phyloP scores from a whole-genome alignment of 495 filamentous ascomycete genomes.

The Cercophora sp. region DNA sequence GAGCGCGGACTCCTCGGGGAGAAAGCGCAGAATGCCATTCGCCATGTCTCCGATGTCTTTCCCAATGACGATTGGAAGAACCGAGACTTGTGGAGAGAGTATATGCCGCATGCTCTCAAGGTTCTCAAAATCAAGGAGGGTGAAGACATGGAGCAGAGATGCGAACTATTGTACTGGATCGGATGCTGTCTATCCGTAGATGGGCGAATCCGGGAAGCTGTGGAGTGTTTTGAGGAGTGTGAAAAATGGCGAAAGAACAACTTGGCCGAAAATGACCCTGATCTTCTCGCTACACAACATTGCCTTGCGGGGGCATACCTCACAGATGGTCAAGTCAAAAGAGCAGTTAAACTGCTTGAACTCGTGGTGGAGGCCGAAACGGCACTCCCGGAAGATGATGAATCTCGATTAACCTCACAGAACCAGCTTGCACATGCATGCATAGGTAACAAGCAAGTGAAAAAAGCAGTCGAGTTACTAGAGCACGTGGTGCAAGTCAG shows the following conservation, averaged over 20 bases:
- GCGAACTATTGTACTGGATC: slow-evolving; percentile 12
- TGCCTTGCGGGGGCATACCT: slow-evolving; percentile 24
- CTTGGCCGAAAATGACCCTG: not conserved
- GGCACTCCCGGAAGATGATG: too few species aligned
- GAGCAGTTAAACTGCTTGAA: slow-evolving; percentile 26
- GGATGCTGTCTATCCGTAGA: slow-evolving; percentile 18
- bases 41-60: slow-evolving; percentile 19
- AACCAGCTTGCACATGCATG: too few species aligned
- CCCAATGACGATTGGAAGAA: slow-evolving; percentile 4
- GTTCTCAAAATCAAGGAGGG: slow-evolving; percentile 12
- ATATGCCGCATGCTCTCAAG: slow-evolving; percentile 29
- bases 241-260: slow-evolving; percentile 18
- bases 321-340: slow-evolving; percentile 22
- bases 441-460: too few species aligned
- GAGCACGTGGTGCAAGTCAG: too few species aligned
- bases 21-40: slow-evolving; percentile 14
- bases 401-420: too few species aligned
- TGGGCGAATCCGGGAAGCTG: slow-evolving; percentile 30
- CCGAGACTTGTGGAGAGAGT: slow-evolving; percentile 20
- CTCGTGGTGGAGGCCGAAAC: slow-evolving; percentile 21
- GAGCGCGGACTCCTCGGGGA: not conserved
- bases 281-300: slow-evolving; percentile 27
- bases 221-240: slow-evolving; percentile 20
- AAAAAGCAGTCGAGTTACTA: too few species aligned
- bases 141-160: slow-evolving; percentile 10